Base-by-base conservation (phyloP, 1,139 yeast genomes). In the Pichia cactophila region DNA sequence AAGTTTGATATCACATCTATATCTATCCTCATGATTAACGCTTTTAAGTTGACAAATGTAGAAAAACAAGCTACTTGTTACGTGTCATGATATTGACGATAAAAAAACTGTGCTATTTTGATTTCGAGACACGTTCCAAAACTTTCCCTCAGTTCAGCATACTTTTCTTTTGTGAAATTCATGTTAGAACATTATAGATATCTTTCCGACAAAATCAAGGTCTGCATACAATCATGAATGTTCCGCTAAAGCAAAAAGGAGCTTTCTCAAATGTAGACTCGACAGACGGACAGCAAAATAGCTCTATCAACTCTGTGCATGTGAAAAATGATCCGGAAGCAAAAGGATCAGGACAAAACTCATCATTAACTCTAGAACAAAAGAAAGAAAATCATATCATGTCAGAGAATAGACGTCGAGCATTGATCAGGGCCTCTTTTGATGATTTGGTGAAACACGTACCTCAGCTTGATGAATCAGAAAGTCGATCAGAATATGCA, bases 331-430 rank as follows among this genome's bases (percentile, higher is more conserved):
- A 38, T 12, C 5, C 23, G 5, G 28, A 38, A 9, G 23, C 26
- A 7, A 33, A 11, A 17, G n/a, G 23, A 17, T 11, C 42, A 20
- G 26, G 35, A 23, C 26, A 28, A 17, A 7, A 14, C 33, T n/a
- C 36, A 14, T 31, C 47, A 2, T 44, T 41, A 41, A 55, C 69
- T 0, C 63, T 62, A 16, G 71, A 65, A 47, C 71, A 71, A 55
- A 68, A 67, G 50, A 68, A 71, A 44, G 54, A 60, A n/a, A 71
- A 71, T 48, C 76, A 72, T 53, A 71, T 71, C 3, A 57, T 61
- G 38, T 70, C 74, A 6, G 76, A 72, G 50, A 69, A 69, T 48
- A 66, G 67, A 48, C 60, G 76, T 47, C 58, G 76, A 47, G 71
- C 68, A 36, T 65, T 66, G 45, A 68, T 71, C 6, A 56, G 75